These are phyloP conservation scores for Entomortierella lignicola DNA, from an alignment of 192 early-diverging fungal genomes.

Conservation along the genomic window DNA sequence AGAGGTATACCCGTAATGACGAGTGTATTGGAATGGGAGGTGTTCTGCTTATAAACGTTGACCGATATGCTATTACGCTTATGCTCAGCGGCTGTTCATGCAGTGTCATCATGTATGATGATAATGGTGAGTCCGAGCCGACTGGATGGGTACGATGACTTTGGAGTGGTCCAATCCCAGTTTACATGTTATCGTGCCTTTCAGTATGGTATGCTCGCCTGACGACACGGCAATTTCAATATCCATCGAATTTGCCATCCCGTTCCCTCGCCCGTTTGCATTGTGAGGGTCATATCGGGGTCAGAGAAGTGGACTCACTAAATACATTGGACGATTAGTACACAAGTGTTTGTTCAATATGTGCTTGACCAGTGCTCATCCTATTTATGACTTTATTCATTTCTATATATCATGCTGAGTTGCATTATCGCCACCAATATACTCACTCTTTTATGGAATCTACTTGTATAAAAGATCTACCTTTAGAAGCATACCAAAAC, in stretches of 20 bases:
- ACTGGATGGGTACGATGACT: background rate
- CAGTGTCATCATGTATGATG: background rate
- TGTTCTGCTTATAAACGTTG: background rate
- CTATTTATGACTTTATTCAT: no score
- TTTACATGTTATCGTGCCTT: background rate
- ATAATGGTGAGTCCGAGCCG: background rate
- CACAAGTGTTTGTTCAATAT: no score
- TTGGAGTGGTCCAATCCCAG: background rate
- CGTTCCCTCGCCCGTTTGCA: background rate
- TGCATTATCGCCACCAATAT: no score
- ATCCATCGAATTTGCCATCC: background rate
- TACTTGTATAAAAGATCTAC: background rate
- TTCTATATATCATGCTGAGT: no score
- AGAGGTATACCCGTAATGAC: background rate
- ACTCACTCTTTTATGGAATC: background rate
- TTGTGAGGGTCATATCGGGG: background rate
- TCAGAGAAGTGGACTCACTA: background rate
- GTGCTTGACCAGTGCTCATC: no score
- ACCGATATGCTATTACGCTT: background rate
- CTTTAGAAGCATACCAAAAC: background rate
- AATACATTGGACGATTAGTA: background rate
- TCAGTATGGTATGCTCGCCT: constrained; percentile 3
- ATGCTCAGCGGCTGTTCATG: background rate
- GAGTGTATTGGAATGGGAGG: background rate
- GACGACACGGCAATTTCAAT: background rate